phyloP scores from a whole-genome alignment of 2,329 filamentous ascomycete species.

The Neurospora crassa region DNA sequence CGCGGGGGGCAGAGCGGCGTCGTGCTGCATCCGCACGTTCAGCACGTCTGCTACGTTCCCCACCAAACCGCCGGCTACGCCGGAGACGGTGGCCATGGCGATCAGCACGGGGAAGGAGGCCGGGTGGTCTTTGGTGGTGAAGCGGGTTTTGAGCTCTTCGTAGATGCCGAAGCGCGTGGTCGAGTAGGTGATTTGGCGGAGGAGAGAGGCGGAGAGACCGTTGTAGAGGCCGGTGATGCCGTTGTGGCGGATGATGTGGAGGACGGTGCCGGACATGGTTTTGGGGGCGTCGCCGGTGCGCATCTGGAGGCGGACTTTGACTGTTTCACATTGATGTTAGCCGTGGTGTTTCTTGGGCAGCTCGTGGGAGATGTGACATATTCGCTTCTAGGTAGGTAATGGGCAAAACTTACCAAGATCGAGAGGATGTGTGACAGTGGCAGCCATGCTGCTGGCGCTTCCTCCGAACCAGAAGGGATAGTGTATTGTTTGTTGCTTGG shows the following conservation, averaged over 20 bases:
- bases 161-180: constrained; percentile 96
- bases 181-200: constrained; percentile 92
- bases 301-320: constrained; percentile 72
- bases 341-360: no score
- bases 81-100: constrained; percentile 72
- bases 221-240: constrained; percentile 77
- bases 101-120: constrained; percentile 71
- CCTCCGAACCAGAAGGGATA: constrained; percentile 97
- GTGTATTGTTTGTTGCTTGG: constrained; percentile 29
- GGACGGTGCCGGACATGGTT: constrained; percentile 78
- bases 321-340: constrained; percentile 2
- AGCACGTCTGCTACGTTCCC: constrained; percentile 94
- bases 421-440: constrained; percentile 18
- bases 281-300: constrained; percentile 65
- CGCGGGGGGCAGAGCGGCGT: constrained; percentile 60
- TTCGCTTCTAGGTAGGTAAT: background rate
- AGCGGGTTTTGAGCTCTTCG: constrained; percentile 75
- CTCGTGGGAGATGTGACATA: background rate
- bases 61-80: constrained; percentile 78
- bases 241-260: constrained; percentile 67
- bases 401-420: constrained; percentile 8
- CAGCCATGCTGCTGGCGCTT: constrained; percentile 40
- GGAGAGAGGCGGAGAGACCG: constrained; percentile 83
- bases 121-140: constrained; percentile 30
- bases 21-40: constrained; percentile 98